phyloP scores from a whole-genome alignment of 306 rosid species.

The Trichosanthes cucumerina region DNA sequence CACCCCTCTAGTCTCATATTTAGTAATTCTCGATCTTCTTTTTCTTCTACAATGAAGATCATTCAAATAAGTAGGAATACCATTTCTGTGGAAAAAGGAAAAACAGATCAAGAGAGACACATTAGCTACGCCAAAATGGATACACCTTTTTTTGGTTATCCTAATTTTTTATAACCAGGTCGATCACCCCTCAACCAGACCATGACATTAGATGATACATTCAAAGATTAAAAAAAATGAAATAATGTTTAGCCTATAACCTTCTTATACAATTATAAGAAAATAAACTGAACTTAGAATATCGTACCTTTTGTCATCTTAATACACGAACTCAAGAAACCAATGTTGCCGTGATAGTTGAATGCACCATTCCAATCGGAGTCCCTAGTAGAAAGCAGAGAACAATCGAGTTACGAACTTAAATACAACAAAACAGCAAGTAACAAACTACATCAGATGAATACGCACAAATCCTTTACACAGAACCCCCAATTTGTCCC shows the following conservation, averaged over 20 bases:
- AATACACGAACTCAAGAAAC: slow-evolving; percentile 46
- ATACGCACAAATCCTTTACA: slow-evolving; percentile 56
- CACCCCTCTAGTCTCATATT: neutral
- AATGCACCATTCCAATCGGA: slow-evolving; percentile 69
- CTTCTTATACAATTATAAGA: neutral
- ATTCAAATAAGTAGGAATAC: neutral
- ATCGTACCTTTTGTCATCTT: slow-evolving; percentile 43
- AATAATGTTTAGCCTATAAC: neutral
- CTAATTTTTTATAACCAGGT: neutral
- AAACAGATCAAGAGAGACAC: neutral
- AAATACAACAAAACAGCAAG: neutral
- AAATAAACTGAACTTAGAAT: neutral
- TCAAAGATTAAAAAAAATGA: neutral
- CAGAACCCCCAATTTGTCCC: slow-evolving; percentile 36
- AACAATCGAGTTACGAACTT: neutral
- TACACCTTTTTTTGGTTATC: neutral
- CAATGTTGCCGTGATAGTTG: slow-evolving; percentile 39
- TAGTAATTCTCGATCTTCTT: neutral
- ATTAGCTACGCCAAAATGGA: neutral
- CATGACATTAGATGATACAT: neutral
- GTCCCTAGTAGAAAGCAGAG: slow-evolving; percentile 27
- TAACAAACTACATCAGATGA: neutral
- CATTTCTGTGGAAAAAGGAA: neutral
- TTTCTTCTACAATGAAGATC: neutral
- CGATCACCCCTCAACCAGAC: neutral